Conservation (phyloP, 306 rosid genomes). For the Malus orientalis region DNA sequence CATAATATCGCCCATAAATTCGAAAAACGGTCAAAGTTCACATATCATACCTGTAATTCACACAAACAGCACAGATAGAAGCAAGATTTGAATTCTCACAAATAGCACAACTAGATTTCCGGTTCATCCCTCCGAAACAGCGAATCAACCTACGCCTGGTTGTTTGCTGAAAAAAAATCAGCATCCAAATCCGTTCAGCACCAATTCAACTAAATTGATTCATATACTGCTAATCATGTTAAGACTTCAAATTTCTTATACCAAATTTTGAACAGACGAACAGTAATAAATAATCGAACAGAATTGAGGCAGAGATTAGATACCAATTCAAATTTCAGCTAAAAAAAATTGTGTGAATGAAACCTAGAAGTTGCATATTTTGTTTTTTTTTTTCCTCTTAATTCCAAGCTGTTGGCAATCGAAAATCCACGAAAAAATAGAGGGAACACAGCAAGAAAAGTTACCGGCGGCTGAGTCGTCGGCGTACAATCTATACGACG, state of each 20-base stretch:
- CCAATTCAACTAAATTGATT: neutral
- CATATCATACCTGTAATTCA: constrained; percentile 56
- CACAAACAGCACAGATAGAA: constrained; percentile 70
- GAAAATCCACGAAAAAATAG: neutral
- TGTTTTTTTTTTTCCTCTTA: neutral
- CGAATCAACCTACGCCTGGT: neutral
- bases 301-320: neutral
- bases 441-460: neutral
- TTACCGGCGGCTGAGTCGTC: neutral
- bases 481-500: neutral
- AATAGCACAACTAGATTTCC: constrained; percentile 60
- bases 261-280: neutral
- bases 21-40: neutral
- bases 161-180: neutral
- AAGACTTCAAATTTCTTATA: neutral
- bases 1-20: neutral
- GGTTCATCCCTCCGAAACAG: constrained; percentile 22
- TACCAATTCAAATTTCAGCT: neutral
- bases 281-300: neutral
- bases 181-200: neutral
- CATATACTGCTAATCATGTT: neutral
- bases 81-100: constrained; percentile 77
- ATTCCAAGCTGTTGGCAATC: neutral
- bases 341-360: neutral
- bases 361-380: neutral